These are phyloP conservation scores for Hordeum marinum DNA, from an alignment of 176 grass and related monocot genomes.

Conservation along the genomic window DNA sequence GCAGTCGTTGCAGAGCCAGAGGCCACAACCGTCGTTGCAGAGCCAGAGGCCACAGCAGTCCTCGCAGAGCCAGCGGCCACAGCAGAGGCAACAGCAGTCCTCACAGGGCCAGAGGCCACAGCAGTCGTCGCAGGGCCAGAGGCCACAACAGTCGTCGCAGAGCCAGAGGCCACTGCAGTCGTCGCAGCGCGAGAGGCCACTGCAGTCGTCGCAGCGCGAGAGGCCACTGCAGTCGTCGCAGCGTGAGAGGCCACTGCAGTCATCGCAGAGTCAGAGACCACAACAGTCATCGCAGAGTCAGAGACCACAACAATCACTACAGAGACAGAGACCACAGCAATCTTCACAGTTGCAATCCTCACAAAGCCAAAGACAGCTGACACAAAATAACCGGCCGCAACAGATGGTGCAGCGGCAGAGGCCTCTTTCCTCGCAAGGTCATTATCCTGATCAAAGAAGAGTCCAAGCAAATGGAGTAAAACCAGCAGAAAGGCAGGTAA, in stretches of 20 bases:
- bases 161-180: constrained; percentile 1
- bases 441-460: constrained; percentile 53
- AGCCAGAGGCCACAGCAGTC: constrained; percentile 7
- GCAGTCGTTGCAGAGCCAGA: not conserved
- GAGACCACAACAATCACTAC: constrained; percentile 1
- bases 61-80: constrained; percentile 9
- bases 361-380: constrained; percentile 25
- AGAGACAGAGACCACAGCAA: constrained; percentile 31
- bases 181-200: not conserved
- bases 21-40: constrained; percentile 19
- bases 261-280: constrained; percentile 14
- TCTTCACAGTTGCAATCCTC: constrained; percentile 30
- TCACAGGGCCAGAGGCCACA: constrained; percentile 12
- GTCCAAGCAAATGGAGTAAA: constrained; percentile 36
- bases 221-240: not conserved
- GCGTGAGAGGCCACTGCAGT: not conserved
- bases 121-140: not conserved
- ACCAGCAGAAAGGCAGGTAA: constrained; percentile 34
- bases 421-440: constrained; percentile 39
- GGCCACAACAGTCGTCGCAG: not conserved
- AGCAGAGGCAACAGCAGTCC: not conserved
- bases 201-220: constrained; percentile 4
- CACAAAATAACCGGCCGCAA: constrained; percentile 32
- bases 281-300: constrained; percentile 6
- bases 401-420: constrained; percentile 27